phyloP scores from a whole-genome alignment of 23 red algal species.

The Pyropia yezoensis region DNA sequence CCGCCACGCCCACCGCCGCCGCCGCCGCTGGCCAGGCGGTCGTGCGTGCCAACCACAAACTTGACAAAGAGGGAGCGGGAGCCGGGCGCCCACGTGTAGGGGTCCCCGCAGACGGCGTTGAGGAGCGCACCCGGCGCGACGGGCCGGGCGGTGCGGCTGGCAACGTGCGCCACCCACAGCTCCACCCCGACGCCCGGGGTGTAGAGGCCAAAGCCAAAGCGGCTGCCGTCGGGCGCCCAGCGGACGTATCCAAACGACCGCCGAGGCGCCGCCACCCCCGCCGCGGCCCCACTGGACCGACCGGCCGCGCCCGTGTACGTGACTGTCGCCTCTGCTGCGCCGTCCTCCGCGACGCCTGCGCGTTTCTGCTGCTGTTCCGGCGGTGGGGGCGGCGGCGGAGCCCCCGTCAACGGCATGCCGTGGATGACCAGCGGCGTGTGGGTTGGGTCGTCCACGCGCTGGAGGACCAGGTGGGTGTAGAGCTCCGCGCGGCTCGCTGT shows the following conservation, averaged over 20 bases:
- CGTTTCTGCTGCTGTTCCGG: too few species aligned
- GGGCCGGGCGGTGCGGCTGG: constrained; percentile 9
- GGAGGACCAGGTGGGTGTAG: constrained; percentile 50
- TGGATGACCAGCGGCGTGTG: constrained; percentile 14
- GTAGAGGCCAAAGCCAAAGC: constrained; percentile 70
- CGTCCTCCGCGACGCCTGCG: too few species aligned
- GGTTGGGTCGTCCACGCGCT: constrained; percentile 42
- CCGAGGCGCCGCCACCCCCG: background rate
- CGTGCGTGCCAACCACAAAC: constrained; percentile 46
- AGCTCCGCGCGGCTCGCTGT: constrained; percentile 64
- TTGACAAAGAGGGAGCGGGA: constrained; percentile 56
- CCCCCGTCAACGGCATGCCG: constrained; percentile 15
- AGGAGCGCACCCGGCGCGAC: constrained; percentile 42
- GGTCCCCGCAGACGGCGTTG: constrained; percentile 64
- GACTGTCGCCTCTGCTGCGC: too few species aligned
- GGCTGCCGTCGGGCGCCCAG: constrained; percentile 77
- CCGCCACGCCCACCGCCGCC: too few species aligned
- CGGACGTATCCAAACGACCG: constrained; percentile 63
- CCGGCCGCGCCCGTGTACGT: too few species aligned
- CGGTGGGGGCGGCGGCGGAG: too few species aligned
- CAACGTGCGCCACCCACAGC: constrained; percentile 63
- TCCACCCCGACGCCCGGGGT: constrained; percentile 64
- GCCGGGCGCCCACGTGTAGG: constrained; percentile 67
- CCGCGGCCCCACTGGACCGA: too few species aligned
- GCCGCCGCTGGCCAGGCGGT: too few species aligned